phyloP scores from a whole-genome alignment of 2,329 filamentous ascomycete species.

The Penicillium fuscoglaucum region DNA sequence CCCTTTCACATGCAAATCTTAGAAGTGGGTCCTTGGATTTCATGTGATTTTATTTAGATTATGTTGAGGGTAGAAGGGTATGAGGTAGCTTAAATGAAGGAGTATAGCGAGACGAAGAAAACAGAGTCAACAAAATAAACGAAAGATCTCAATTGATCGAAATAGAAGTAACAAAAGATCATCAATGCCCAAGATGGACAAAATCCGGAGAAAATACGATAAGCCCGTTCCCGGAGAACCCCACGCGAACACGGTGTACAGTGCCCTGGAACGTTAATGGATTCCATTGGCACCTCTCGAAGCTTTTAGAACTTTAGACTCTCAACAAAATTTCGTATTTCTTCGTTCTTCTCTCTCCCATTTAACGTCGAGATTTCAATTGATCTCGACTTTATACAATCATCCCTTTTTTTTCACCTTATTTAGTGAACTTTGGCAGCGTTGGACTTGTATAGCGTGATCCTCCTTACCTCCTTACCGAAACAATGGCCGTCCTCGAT shows the following conservation, averaged over 20 bases:
- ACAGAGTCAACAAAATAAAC: background rate
- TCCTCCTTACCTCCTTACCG: background rate
- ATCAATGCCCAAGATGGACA: background rate
- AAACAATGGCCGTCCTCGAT: conserved; percentile 66
- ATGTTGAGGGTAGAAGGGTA: background rate
- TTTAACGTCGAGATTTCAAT: background rate
- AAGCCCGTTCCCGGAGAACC: conserved; percentile 6
- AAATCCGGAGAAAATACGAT: background rate
- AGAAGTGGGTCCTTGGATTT: background rate
- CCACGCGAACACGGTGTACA: conserved; percentile 1
- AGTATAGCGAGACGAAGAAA: background rate
- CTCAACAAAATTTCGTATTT: conserved; percentile 7
- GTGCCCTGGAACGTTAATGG: background rate
- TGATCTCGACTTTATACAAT: background rate
- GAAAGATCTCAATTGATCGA: background rate
- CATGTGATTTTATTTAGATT: conserved; percentile 2
- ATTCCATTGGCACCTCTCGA: conserved; percentile 2
- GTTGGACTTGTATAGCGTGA: background rate
- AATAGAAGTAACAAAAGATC: background rate
- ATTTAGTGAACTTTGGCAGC: background rate
- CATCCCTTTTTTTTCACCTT: background rate
- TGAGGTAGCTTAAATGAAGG: background rate
- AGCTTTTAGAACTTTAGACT: conserved; percentile 1
- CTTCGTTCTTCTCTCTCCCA: background rate
- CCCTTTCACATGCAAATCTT: conserved; percentile 10